A percentile compares a stretch with the other conserved stretches of the same genome.
Conservation (phyloP, 345 rosid genomes). For the Melastoma malabathricum region DNA sequence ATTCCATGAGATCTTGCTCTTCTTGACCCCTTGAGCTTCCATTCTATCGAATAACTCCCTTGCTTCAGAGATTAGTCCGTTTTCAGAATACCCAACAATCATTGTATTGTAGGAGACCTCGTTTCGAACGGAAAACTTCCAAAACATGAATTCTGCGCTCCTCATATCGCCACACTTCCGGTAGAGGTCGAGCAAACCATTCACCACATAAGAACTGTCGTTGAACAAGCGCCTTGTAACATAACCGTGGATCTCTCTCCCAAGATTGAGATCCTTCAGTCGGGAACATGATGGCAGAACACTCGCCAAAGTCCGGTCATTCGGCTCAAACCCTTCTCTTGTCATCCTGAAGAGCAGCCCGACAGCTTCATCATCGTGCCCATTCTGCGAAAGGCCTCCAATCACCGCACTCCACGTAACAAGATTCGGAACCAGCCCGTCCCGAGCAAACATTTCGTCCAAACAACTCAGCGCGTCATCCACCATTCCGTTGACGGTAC, state of each 20-base stretch:
- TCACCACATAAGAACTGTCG: slow-evolving; percentile 32
- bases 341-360: slow-evolving; percentile 29
- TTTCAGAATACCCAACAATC: slow-evolving; percentile 48
- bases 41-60: slow-evolving; percentile 27
- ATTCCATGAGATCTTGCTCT: slow-evolving; percentile 44
- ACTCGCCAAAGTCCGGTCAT: slow-evolving; percentile 44
- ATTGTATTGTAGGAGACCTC: slow-evolving; percentile 41
- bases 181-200: slow-evolving; percentile 48
- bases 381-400: slow-evolving; percentile 47
- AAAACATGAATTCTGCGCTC: slow-evolving; percentile 35
- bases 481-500: slow-evolving; percentile 33
- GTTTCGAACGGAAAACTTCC: slow-evolving; percentile 26
- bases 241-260: slow-evolving; percentile 42
- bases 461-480: slow-evolving; percentile 21
- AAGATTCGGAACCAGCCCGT: slow-evolving; percentile 24
- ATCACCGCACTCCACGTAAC: slow-evolving; percentile 56
- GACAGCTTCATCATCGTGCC: slow-evolving; percentile 37
- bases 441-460: slow-evolving; percentile 22
- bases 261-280: slow-evolving; percentile 25
- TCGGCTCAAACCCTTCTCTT: slow-evolving; percentile 35
- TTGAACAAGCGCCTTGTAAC: slow-evolving; percentile 33
- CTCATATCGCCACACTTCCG: slow-evolving; percentile 46
- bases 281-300: slow-evolving; percentile 63
- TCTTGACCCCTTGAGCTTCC: slow-evolving; percentile 26
- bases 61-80: slow-evolving; percentile 33